phyloP scores from a whole-genome alignment of 2,329 filamentous ascomycete genomes.

The Cryphonectria japonica region DNA sequence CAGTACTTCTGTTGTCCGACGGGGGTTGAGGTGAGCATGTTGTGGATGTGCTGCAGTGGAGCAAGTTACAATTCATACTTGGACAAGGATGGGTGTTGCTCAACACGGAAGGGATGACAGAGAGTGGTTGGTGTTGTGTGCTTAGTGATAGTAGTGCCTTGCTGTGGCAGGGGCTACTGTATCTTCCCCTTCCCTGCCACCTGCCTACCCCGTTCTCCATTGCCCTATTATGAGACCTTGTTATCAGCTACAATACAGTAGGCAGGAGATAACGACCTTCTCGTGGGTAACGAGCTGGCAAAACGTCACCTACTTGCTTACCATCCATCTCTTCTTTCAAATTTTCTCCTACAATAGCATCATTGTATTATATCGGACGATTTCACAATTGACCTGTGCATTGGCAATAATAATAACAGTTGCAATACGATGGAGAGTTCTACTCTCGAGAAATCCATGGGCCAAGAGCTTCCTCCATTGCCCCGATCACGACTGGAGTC shows the following conservation, averaged over 20 bases:
- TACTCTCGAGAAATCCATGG: conserved; percentile 16
- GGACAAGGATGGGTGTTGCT: background rate
- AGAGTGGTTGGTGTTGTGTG: background rate
- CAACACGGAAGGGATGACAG: background rate
- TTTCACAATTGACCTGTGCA: background rate
- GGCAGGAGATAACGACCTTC: background rate
- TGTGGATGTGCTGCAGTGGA: background rate
- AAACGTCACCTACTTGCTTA: background rate
- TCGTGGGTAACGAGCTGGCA: background rate
- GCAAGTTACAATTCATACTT: background rate
- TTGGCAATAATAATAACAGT: background rate
- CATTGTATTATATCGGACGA: background rate
- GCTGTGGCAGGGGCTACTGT: too few species aligned
- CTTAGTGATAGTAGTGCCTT: background rate
- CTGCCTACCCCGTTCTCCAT: background rate
- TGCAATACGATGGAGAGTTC: background rate
- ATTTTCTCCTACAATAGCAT: background rate
- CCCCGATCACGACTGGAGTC: conserved; percentile 7
- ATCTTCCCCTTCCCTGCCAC: too few species aligned
- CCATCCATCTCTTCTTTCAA: background rate
- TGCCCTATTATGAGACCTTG: background rate
- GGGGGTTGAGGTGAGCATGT: background rate
- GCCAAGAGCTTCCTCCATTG: conserved; percentile 19
- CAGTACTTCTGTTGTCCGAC: background rate
- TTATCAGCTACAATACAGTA: background rate